These are phyloP conservation scores for Wilhelminamyces savonicus DNA, from an alignment of 805 yeast species.

Conservation along the genomic window DNA sequence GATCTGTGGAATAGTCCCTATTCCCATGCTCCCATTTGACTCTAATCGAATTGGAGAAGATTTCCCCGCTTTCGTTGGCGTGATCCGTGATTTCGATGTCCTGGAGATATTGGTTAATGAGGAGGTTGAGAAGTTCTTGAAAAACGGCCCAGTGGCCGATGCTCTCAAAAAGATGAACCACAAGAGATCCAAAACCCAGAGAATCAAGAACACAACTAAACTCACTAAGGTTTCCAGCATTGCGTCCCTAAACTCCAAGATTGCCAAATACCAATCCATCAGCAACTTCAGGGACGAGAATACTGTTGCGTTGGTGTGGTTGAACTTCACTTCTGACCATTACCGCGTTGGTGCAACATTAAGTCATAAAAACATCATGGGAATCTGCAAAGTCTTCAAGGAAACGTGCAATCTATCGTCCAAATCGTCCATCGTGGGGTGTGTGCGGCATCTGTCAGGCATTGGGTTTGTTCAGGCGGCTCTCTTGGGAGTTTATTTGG, in stretches of 20 bases:
- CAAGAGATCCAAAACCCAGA: constrained; percentile 35
- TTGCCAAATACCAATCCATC: constrained; percentile 37
- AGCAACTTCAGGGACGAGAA: constrained; percentile 33
- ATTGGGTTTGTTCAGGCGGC: constrained; percentile 86
- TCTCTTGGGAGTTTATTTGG: constrained; percentile 77
- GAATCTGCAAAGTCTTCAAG: constrained; percentile 81
- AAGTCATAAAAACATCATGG: constrained; percentile 60
- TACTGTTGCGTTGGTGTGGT: constrained; percentile 55
- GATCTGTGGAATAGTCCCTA: constrained; percentile 68
- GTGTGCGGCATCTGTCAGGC: constrained; percentile 80
- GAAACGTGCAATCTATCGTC: constrained; percentile 85
- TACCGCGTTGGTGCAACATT: constrained; percentile 50
- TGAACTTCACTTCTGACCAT: constrained; percentile 69
- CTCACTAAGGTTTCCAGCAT: constrained; percentile 35
- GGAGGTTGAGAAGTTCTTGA: constrained; percentile 65
- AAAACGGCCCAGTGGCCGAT: constrained; percentile 58
- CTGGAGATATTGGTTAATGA: constrained; percentile 69
- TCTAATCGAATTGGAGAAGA: constrained; percentile 67
- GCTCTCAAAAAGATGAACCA: constrained; percentile 45
- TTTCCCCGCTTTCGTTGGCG: constrained; percentile 53
- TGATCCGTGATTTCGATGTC: constrained; percentile 67
- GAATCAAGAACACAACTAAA: constrained; percentile 63
- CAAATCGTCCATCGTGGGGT: constrained; percentile 69
- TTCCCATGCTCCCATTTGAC: constrained; percentile 72
- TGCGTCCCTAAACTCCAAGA: constrained; percentile 37